Evolutionary conservation across 129 eudicot genomes (phyloP).

Genomic region (Solidago caesia): DNA sequence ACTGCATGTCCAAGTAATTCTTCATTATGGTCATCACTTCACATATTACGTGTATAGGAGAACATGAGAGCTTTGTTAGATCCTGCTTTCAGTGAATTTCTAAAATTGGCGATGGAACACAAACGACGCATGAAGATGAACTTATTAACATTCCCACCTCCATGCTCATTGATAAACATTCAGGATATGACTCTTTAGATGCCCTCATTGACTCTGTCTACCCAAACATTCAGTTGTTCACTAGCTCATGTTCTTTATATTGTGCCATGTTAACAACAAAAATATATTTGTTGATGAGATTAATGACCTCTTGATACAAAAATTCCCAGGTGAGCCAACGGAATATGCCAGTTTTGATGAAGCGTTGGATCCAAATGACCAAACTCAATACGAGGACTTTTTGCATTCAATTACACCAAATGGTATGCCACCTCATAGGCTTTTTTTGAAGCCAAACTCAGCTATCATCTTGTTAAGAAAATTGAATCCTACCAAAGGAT

Average conservation of each 20-base stretch:
- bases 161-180: not conserved
- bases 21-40: constrained; percentile 7
- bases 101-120: constrained; percentile 24
- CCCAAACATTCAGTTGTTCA: not conserved
- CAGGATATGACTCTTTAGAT: not conserved
- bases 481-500: constrained; percentile 21
- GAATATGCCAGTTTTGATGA: constrained; percentile 13
- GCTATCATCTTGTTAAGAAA: constrained; percentile 25
- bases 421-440: constrained; percentile 22
- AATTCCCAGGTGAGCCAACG: not conserved
- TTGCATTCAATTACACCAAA: constrained; percentile 6
- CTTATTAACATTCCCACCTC: not conserved
- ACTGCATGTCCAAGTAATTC: constrained; percentile 13
- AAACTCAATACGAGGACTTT: constrained; percentile 5
- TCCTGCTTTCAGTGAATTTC: not conserved
- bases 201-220: not conserved
- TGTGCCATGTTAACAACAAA: constrained; percentile 19
- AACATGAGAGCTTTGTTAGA: constrained; percentile 22
- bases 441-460: constrained; percentile 13
- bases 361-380: not conserved
- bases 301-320: constrained; percentile 5
- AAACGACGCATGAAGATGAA: not conserved
- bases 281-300: constrained; percentile 18
- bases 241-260: not conserved
- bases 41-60: not conserved